Base-by-base conservation (phyloP, 441 rosid species). In the Brassica hybrid region DNA sequence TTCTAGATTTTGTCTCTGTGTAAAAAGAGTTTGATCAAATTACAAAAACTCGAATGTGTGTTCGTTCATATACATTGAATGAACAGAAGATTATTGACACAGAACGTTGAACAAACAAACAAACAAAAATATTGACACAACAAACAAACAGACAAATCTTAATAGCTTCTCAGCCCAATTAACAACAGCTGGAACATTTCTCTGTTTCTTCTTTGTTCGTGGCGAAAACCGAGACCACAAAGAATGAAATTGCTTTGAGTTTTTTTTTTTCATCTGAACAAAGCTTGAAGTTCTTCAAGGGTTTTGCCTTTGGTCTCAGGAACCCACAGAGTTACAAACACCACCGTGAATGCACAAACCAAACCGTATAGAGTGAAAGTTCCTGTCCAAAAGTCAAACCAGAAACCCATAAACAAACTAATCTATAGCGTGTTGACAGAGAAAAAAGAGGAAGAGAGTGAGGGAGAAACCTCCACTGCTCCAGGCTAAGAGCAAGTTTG, bases 241-340 rank as follows among this genome's bases (percentile, higher is more conserved):
- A 52, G 70, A 72, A 66, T 69, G 59, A 38, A 62, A 10, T 0
- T 79, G 7, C 1, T 56, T 64, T 66, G 60, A 67, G 32, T 56
- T 59, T 69, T 62, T 56, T 59, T 65, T 62, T 32, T 69, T 86
- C 79, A 90, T 88, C 90, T 81, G 65, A 90, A 90, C 59, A 90
- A 85, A 16, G 84, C 80, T 80, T 90, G 95, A 66, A 90, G 86
- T 76, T 90, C 95, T 81, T 90, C 95, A 48, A 90, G 86, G 3
- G 90, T 87, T 85, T 84, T 86, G 57, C 95, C 95, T 82, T 87
- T 90, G 14, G 95, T 88, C 82, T 90, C 93, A 14, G 95, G 95
- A 58, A 90, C 95, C 84, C 86, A 85, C 8, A 87, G 82, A 25
- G 79, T 64, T 65, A 85, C 91, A 60, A 90, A 90, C 12, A 78